Evolutionary conservation across 2,329 filamentous ascomycete species (phyloP).

Genomic region (Daldinia sp.): DNA sequence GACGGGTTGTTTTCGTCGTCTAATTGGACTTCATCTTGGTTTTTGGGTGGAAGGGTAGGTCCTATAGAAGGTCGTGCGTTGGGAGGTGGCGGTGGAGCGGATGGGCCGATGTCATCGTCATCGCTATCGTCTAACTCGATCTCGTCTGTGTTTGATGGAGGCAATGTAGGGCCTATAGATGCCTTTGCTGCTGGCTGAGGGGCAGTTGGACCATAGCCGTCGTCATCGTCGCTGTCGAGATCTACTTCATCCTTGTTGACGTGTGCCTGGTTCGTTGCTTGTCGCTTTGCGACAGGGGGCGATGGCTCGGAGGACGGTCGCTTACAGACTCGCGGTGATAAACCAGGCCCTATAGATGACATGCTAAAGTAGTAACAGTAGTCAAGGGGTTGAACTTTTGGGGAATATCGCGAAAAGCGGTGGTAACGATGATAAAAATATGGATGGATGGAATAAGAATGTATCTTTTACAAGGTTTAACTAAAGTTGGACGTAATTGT

Average conservation of each 20-base stretch:
- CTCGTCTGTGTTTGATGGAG: constrained; percentile 55
- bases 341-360: constrained; percentile 73
- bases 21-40: constrained; percentile 38
- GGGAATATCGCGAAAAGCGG: neutral
- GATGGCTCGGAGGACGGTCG: constrained; percentile 66
- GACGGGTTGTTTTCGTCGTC: constrained; percentile 36
- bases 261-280: constrained; percentile 50
- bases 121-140: constrained; percentile 56
- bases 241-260: constrained; percentile 56
- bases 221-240: constrained; percentile 42
- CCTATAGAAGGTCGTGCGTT: constrained; percentile 37
- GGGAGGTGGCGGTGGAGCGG: constrained; percentile 25
- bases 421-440: neutral
- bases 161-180: constrained; percentile 33
- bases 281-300: constrained; percentile 58
- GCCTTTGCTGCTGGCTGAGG: constrained; percentile 6
- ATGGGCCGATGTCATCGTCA: constrained; percentile 46
- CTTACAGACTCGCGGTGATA: constrained; percentile 73
- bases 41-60: constrained; percentile 41
- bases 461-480: neutral
- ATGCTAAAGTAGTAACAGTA: constrained; percentile 56
- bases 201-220: constrained; percentile 37
- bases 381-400: neutral
- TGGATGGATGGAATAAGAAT: neutral
- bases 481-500: no score